These are phyloP conservation scores for Dioscorea dumetorum DNA, from an alignment of 106 monocot genomes.

Conservation along the genomic window DNA sequence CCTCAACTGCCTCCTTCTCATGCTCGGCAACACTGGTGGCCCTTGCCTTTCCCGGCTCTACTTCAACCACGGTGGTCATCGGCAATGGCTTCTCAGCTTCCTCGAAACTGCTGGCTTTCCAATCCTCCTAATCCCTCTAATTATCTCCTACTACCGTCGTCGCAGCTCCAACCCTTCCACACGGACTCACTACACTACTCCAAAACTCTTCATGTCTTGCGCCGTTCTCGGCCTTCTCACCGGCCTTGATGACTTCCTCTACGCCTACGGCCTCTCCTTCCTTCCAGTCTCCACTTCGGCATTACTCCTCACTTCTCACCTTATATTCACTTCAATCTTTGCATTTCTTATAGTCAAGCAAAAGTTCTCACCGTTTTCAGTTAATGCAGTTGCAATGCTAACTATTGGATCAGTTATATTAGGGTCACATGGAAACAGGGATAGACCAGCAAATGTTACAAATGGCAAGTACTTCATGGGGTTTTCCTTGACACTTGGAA, in stretches of 20 bases:
- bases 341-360: conserved; percentile 2
- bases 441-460: neutral
- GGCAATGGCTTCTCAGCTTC: conserved; percentile 7
- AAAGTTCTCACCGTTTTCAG: neutral
- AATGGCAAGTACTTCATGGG: conserved; percentile 1
- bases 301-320: neutral
- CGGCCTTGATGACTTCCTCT: conserved; percentile 7
- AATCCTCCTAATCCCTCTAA: neutral
- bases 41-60: conserved; percentile 11
- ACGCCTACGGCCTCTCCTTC: neutral
- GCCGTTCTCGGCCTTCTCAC: neutral
- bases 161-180: neutral
- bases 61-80: conserved; percentile 9
- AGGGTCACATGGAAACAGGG: neutral
- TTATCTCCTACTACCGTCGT: neutral
- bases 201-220: neutral
- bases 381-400: conserved; percentile 2
- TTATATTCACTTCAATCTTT: conserved; percentile 2
- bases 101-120: conserved; percentile 5
- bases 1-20: neutral
- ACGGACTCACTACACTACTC: neutral
- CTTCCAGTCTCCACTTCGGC: conserved; percentile 8
- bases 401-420: neutral
- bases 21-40: conserved; percentile 8
- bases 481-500: neutral